Evolutionary conservation across 768 basidiomycete species (phyloP).

Genomic region (Tulasnella sp.): DNA sequence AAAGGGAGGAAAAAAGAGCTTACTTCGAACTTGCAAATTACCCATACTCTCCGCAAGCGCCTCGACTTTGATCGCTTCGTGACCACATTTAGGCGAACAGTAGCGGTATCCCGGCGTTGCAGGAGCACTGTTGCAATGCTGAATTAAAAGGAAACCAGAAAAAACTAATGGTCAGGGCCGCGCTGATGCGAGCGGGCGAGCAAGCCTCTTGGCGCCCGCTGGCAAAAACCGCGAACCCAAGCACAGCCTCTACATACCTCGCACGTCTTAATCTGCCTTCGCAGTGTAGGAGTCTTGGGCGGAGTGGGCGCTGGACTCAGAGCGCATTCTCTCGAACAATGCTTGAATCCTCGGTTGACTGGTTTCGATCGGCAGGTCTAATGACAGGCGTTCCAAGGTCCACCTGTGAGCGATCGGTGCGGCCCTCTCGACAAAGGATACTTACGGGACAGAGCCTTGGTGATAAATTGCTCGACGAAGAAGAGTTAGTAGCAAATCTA

Average conservation of each 20-base stretch:
- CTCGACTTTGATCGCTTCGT: not conserved
- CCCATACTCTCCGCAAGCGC: not conserved
- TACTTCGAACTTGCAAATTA: not conserved
- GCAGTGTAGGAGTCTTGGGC: not conserved
- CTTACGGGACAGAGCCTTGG: not conserved
- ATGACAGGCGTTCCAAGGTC: not conserved
- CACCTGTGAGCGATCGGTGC: not conserved
- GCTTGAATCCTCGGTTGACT: slow-evolving; percentile 1
- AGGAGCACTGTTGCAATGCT: not conserved
- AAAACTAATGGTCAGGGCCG: not conserved
- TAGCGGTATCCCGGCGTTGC: not conserved
- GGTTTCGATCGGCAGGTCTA: not conserved
- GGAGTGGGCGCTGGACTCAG: not conserved
- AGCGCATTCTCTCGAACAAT: slow-evolving; percentile 2
- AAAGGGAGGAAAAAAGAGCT: not conserved
- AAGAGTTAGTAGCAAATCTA: not conserved
- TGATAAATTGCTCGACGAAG: not conserved
- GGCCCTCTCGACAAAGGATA: not conserved
- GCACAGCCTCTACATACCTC: not conserved
- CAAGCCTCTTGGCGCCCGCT: not conserved
- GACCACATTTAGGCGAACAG: not conserved
- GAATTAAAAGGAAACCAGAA: not conserved
- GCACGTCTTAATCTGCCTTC: not conserved
- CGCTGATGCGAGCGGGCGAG: not conserved
- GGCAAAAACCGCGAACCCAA: too few relatives aligned